Conservation (phyloP, 345 rosid genomes). For the Sisymbrium irio region DNA sequence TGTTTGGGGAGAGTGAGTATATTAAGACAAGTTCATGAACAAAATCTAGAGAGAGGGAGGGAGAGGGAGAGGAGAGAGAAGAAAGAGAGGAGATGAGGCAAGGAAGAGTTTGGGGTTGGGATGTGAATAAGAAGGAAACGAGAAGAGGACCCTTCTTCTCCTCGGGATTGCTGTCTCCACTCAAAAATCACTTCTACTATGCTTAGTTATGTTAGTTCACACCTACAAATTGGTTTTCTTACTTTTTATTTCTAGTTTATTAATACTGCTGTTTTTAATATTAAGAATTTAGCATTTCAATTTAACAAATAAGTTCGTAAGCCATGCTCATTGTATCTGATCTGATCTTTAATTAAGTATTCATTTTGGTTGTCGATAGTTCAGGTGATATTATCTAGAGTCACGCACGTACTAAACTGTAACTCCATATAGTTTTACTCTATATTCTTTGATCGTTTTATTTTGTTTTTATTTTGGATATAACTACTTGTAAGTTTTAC, state of each 20-base stretch:
- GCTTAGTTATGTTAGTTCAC: conserved; percentile 20
- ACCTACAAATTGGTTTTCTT: not conserved
- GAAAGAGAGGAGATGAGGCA: conserved; percentile 10
- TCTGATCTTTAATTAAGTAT: not conserved
- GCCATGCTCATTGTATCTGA: not conserved
- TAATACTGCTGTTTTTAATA: not conserved
- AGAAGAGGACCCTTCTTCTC: conserved; percentile 40
- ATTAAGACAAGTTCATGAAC: not conserved
- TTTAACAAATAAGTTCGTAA: not conserved
- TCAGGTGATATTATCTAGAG: not conserved
- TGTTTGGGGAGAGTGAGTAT: not conserved
- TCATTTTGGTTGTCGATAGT: not conserved
- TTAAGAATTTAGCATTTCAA: not conserved
- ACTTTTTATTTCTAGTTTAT: not conserved
- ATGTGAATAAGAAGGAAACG: conserved; percentile 71
- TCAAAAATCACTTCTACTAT: conserved; percentile 14
- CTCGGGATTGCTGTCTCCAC: conserved; percentile 41
- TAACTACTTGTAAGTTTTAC: not conserved
- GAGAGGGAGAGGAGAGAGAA: not conserved
- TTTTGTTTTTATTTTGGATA: not conserved
- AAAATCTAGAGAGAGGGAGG: conserved; percentile 11
- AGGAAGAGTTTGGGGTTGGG: conserved; percentile 36
- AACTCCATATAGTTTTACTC: not conserved
- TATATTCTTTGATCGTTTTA: not conserved
- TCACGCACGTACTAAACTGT: not conserved